These are phyloP conservation scores for Aspergillus saccharolyticus DNA, from an alignment of 495 filamentous ascomycete species.

Conservation along the genomic window DNA sequence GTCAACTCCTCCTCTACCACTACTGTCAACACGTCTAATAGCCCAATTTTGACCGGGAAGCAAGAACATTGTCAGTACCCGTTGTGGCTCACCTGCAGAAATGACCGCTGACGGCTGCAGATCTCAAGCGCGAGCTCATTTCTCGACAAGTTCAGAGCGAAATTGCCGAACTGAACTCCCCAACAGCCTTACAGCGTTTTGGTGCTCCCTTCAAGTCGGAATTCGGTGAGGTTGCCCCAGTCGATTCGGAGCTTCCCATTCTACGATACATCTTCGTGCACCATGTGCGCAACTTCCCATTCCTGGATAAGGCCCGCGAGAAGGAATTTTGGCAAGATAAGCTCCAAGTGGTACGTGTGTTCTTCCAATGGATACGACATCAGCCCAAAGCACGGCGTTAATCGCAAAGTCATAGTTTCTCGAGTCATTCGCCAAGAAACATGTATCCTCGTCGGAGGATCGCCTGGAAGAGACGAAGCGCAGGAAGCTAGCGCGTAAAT, in stretches of 20 bases:
- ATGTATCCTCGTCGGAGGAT: slow-evolving; percentile 95
- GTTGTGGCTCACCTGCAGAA: neutral
- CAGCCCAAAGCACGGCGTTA: neutral
- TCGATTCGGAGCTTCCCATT: slow-evolving; percentile 91
- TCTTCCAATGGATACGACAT: neutral
- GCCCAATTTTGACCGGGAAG: slow-evolving; percentile 77
- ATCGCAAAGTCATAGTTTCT: slow-evolving; percentile 60
- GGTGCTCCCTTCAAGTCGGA: slow-evolving; percentile 92
- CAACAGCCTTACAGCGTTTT: slow-evolving; percentile 90
- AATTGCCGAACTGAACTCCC: slow-evolving; percentile 85
- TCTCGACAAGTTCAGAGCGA: slow-evolving; percentile 83
- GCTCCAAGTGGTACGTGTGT: slow-evolving; percentile 74
- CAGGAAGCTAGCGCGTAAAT: slow-evolving; percentile 84
- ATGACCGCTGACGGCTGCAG: slow-evolving; percentile 45
- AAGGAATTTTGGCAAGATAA: slow-evolving; percentile 99
- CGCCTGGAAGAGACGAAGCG: slow-evolving; percentile 94
- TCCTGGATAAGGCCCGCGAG: slow-evolving; percentile 90
- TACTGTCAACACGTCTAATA: slow-evolving; percentile 30
- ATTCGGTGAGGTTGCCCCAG: slow-evolving; percentile 83
- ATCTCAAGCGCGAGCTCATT: slow-evolving; percentile 93
- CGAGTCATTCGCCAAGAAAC: slow-evolving; percentile 95
- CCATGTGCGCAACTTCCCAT: slow-evolving; percentile 95
- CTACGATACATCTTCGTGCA: slow-evolving; percentile 97
- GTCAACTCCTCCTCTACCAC: too few relatives aligned
- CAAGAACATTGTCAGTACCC: slow-evolving; percentile 85